A percentile compares a stretch with the other conserved stretches of the same genome.
Evolutionary conservation across 2,329 filamentous ascomycete genomes (phyloP).

Genomic region (Magnaporthiopsis incrustans): DNA sequence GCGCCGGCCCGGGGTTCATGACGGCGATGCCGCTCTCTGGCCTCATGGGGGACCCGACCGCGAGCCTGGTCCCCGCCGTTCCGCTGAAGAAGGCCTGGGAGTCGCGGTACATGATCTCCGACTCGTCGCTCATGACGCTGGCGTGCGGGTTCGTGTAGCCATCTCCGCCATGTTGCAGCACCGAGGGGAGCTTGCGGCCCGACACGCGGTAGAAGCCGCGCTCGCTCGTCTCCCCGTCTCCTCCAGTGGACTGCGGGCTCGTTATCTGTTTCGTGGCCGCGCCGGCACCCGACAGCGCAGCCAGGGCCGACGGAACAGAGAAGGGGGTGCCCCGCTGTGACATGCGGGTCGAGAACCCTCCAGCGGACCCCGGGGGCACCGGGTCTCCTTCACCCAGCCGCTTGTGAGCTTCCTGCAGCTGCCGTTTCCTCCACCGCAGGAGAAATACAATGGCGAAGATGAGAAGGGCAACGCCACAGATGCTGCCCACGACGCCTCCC

Average conservation of each 20-base stretch:
- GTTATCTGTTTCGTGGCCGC: slow-evolving; percentile 9
- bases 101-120: slow-evolving; percentile 16
- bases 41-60: slow-evolving; percentile 50
- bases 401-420: slow-evolving; percentile 28
- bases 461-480: slow-evolving; percentile 51
- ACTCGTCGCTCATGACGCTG: slow-evolving; percentile 12
- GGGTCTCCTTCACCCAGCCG: slow-evolving; percentile 32
- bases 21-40: slow-evolving; percentile 53
- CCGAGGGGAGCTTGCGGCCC: slow-evolving; percentile 56
- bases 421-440: slow-evolving; percentile 48
- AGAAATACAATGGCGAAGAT: slow-evolving; percentile 44
- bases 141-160: slow-evolving; percentile 37
- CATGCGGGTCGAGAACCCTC: slow-evolving; percentile 28
- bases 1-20: slow-evolving; percentile 56
- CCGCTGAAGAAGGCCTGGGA: slow-evolving; percentile 18
- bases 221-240: slow-evolving; percentile 25
- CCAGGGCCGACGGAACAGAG: slow-evolving; percentile 41
- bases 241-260: slow-evolving; percentile 49
- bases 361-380: background rate
- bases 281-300: slow-evolving; percentile 31
- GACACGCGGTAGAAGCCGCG: slow-evolving; percentile 57
- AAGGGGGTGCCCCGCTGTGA: slow-evolving; percentile 36
- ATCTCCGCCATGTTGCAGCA: slow-evolving; percentile 54
- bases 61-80: slow-evolving; percentile 27
- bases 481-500: slow-evolving; percentile 47